Base-by-base conservation (phyloP, 305 asterid species). In the Lippia alba region DNA sequence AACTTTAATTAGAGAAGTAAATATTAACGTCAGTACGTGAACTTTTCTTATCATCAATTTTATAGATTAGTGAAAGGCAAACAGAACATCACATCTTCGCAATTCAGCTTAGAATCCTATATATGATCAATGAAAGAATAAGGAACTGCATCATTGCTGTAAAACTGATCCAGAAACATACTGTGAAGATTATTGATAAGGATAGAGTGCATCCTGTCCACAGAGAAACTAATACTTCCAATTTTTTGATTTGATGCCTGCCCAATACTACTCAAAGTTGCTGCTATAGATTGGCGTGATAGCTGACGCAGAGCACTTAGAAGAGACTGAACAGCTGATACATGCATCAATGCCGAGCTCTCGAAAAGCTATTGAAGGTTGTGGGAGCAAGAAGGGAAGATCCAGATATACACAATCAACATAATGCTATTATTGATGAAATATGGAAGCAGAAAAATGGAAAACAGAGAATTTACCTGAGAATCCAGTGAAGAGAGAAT, bases 301-400 rank as follows among this genome's bases (percentile, higher is more conserved):
- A 94, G 77, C 82, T 89, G 96, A 59, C 88, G 88, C 60, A 94
- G 85, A 70, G 99, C 97, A 78, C 96, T 91, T 81, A 94, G 96
- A 76, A 94, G 94, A 40, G 97, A 94, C 71, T 84, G 90, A 79
- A 94, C 97, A 11, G 99, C 89, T 30, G 97, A 81, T 54, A 91
- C 82, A 74, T 88, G 93, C 99, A 94, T 94, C 82, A 87, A 67
- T 14, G 89, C 93, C 56, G 99, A 91, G 94, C 99, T 91, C 91
- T 94, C 96, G 73, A 94, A 94, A 73, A 94, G 94, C 99, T 94
- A 74, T 44, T n/a, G n/a, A n/a, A n/a, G n/a, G n/a, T n/a, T n/a
- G n/a, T n/a, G n/a, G n/a, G n/a, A n/a, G n/a, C n/a, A n/a, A n/a
- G n/a, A n/a, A n/a, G n/a, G n/a, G n/a, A n/a, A 66, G 14, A 65